Base-by-base conservation (phyloP, 129 eudicot genomes). In the Lactuca saligna region DNA sequence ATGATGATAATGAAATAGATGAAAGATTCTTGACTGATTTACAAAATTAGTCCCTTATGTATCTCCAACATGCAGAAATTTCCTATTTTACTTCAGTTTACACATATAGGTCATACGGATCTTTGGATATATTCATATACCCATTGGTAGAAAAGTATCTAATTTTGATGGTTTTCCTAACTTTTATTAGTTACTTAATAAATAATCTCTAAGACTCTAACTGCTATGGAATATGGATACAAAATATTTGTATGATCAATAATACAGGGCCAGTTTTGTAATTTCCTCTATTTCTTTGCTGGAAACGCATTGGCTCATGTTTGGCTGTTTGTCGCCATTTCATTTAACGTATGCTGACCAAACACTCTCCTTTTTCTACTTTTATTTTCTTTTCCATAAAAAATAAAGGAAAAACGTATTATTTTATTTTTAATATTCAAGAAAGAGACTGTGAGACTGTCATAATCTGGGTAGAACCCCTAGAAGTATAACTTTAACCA, bases 251-350 rank as follows among this genome's bases (percentile, higher is more conserved):
- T 14, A 44, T 42, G 37, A 57, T 14, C 33, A 9, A 57, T 74
- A 2, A 55, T 54, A 32, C 17, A 38, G 61, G 54, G 61, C n/a
- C 42, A 58, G 4, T 48, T 38, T 34, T 31, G 73, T 75, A 75
- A 66, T 15, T 75, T 3, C 34, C 15, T 55, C 59, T 33, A 72
- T 63, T 68, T 65, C 53, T 69, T 75, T 41, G 68, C 77, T 76
- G 80, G 78, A 80, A 80, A 57, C 55, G 70, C 79, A 79, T 78
- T 48, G 77, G 78, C 54, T 25, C 29, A 25, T 25, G 29, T 25
- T 25, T 25, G 29, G 29, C 15, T 66, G 48, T 66, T 59, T 49
- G 73, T 68, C 57, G 54, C 41, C 46, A 58, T 48, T 61, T 35
- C 59, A 42, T 61, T 34, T 46, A 61, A 54, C 73, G 73, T 75